Base-by-base conservation (phyloP, 257 asterid species). In the Salvia hispanica region DNA sequence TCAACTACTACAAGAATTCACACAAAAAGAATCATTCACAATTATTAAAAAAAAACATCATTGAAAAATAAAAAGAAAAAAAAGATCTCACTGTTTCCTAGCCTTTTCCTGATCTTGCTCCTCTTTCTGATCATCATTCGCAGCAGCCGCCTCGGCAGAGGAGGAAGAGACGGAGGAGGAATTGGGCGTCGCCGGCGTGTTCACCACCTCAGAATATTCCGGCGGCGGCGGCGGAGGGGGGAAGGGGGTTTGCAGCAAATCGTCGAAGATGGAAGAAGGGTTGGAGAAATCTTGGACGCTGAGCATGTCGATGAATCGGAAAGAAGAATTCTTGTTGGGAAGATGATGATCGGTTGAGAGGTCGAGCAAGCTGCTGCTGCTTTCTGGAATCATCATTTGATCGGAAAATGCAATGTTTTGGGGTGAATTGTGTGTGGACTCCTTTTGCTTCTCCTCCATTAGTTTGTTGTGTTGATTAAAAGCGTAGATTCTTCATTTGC, bases 151-250 rank as follows among this genome's bases (percentile, higher is more conserved):
- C 68, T 91, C 96, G 3, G 80, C 80, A 0, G 98, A 86, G 1
- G 96, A 85, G 0, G 95, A 85, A 2, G 96, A 89, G 8, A 86
- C 52, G 0, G 87, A 80, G 3, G 79, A 75, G 2, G 74, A 73
- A 14, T 67, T 73, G 0, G 88, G 79, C 2, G 85, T 72, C 1
- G 68, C 76, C 78, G 82, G 86, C 63, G 81, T 69, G 36, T 76
- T 76, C 2, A 75, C 77, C 33, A 68, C 81, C 65, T 79, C 83
- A 0, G 83, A 83, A 73, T 73, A 74, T 67, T 83, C 86, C 78
- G 80, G 78, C 74, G 67, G 18, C 39, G 66, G 51, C 42, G 74
- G 10, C 0, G 11, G 34, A 5, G 13, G 44, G 13, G 51, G 52
- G 40, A 9, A 34, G 25, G 76, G 66, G 6, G 62, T 77, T 18